A percentile compares a stretch with the other conserved stretches of the same genome.
Evolutionary conservation across 352 stramenopile genomes (phyloP).

Genomic region (Globisporangium perplexum): DNA sequence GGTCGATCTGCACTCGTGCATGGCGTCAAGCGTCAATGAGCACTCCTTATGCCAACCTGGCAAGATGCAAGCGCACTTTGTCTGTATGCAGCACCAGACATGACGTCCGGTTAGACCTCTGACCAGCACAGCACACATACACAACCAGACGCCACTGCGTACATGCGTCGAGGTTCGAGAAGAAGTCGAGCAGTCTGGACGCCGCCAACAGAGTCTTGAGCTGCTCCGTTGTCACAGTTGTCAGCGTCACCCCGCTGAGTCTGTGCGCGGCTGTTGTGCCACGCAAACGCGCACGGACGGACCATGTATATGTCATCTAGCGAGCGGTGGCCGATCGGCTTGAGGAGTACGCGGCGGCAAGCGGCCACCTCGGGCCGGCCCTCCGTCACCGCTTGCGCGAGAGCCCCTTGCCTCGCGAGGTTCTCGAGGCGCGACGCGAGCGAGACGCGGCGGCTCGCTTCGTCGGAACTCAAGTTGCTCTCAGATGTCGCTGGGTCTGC

Average conservation of each 20-base stretch:
- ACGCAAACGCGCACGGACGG: neutral
- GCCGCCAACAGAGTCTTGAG: constrained; percentile 68
- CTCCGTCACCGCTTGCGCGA: constrained; percentile 36
- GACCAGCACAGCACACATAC: neutral
- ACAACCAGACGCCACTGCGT: constrained; percentile 1
- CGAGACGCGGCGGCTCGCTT: constrained; percentile 23
- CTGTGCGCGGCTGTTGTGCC: neutral
- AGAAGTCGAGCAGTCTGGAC: constrained; percentile 78
- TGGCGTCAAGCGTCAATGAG: neutral
- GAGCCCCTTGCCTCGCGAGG: constrained; percentile 31
- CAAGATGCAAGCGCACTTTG: constrained; percentile 19
- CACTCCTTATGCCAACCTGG: neutral
- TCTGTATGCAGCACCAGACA: constrained; percentile 8
- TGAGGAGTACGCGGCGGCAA: constrained; percentile 52
- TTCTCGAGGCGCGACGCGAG: constrained; percentile 42
- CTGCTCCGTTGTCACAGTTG: constrained; percentile 14
- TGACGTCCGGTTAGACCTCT: neutral
- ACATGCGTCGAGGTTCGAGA: constrained; percentile 76
- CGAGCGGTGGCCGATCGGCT: constrained; percentile 42
- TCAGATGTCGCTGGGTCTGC: neutral
- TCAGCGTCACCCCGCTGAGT: neutral
- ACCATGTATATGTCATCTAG: constrained; percentile 74
- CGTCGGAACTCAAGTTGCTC: neutral
- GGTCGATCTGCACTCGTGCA: constrained; percentile 38
- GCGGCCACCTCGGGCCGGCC: constrained; percentile 39